Percentiles rank a stretch among this genome's conserved stretches.
phyloP scores from a whole-genome alignment of 2,329 filamentous ascomycete genomes.

The Exutisphaerella laricina region DNA sequence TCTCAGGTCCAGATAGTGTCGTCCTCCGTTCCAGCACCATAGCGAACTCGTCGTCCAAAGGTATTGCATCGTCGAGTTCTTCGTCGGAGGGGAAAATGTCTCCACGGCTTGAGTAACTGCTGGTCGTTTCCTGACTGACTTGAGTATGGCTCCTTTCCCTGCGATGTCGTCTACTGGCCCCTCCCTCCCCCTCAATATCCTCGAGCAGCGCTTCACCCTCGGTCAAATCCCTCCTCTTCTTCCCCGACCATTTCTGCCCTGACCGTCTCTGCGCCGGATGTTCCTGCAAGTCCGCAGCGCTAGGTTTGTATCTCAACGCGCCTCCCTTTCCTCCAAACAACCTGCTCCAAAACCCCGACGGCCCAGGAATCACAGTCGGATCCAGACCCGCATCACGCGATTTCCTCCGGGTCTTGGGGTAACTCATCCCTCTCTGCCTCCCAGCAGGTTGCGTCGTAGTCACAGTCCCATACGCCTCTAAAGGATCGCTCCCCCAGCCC shows the following conservation, averaged over 20 bases:
- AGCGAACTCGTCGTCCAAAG: slow-evolving; percentile 86
- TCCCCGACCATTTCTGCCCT: too few relatives aligned
- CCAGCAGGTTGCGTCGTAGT: slow-evolving; percentile 53
- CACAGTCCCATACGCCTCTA: slow-evolving; percentile 56
- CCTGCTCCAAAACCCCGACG: slow-evolving; percentile 69
- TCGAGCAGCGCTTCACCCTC: slow-evolving; percentile 70
- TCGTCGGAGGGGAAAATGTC: slow-evolving; percentile 90
- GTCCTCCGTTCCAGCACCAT: slow-evolving; percentile 67
- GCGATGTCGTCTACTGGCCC: slow-evolving; percentile 32
- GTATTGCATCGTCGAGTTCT: slow-evolving; percentile 72
- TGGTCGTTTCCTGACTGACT: slow-evolving; percentile 73
- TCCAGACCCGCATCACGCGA: slow-evolving; percentile 57
- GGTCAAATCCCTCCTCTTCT: slow-evolving; percentile 33
- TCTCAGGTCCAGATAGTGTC: slow-evolving; percentile 46
- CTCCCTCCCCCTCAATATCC: slow-evolving; percentile 41
- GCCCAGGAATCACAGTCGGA: slow-evolving; percentile 84
- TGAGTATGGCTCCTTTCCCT: slow-evolving; percentile 73
- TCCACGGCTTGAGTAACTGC: slow-evolving; percentile 79
- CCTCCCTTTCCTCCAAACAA: slow-evolving; percentile 72
- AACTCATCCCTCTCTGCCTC: slow-evolving; percentile 80
- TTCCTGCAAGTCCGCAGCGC: slow-evolving; percentile 83
- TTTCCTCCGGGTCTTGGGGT: slow-evolving; percentile 51
- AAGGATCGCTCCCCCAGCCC: slow-evolving; percentile 69
- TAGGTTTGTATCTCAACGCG: slow-evolving; percentile 80
- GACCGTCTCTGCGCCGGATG: slow-evolving; percentile 55